Base-by-base conservation (phyloP, 2,329 filamentous ascomycete genomes). In the Coniella vitis region DNA sequence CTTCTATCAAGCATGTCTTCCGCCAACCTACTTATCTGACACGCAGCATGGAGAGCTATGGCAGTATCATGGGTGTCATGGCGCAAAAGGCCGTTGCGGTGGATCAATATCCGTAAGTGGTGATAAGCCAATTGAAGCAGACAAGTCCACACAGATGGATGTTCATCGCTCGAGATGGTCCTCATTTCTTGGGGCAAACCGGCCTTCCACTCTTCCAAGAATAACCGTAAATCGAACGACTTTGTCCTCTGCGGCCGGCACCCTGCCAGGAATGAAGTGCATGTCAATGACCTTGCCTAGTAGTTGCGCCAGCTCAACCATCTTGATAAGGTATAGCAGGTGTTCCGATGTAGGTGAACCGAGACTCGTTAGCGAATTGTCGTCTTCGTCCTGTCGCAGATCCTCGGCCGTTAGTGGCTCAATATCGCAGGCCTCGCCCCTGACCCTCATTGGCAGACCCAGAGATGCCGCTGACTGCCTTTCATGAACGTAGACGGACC, bases 391-490 rank as follows among this genome's bases (percentile, higher is more conserved):
- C 2, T 60, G 61, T 16, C 64, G 60, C 3, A 68, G 52, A 41
- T 69, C 66, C 12, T 58, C 48, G 0, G 58, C 48, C 5, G 54
- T 59, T 8, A 68, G 45, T 0, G 62, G 60, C 49, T 69, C 65
- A 35, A 67, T 65, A 19, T 69, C 66, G 38, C 66, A 68, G 48
- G 68, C 65, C 22, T 68, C 64, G 22, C 68, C 65, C 38, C 66
- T 51, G 14, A 69, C 68, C 12, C 66, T 58, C 32, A 65, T 66
- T 0, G 65, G 66, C 1, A 68, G 53, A 0, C 66, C 66, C 0
- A 68, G 47, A 0, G 66, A 65, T 4, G 64, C 65, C 0, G 65
- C 63, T 0, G 65, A 64, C 47, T 69, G 66, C 21, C 66, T 53
- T 42, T 69, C 66, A 7, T 65, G 59, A 2, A 67, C 65, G 61